Conservation (phyloP, 2,329 filamentous ascomycete genomes). For the Fusarium sp. region DNA sequence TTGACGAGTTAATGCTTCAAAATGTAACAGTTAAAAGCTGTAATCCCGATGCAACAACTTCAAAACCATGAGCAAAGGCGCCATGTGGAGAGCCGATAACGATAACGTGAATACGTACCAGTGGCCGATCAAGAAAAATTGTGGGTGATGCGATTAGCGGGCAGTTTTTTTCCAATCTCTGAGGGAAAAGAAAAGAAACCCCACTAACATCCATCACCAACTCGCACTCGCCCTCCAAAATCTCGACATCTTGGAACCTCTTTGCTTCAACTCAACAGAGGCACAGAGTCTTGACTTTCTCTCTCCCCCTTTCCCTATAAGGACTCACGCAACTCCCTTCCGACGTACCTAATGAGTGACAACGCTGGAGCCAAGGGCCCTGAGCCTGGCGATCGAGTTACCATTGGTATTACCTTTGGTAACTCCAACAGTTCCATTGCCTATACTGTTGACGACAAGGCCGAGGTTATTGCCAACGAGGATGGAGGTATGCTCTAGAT, state of each 20-base stretch:
- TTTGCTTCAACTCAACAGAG: constrained; percentile 10
- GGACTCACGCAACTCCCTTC: background rate
- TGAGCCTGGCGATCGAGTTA: constrained; percentile 69
- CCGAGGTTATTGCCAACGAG: constrained; percentile 98
- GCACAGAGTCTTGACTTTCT: constrained; percentile 20
- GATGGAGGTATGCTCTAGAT: constrained; percentile 78
- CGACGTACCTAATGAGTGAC: constrained; percentile 56
- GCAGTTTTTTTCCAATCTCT: constrained; percentile 41
- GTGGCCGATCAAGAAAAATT: constrained; percentile 27
- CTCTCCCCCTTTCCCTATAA: background rate
- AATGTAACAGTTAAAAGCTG: background rate
- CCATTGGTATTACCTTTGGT: constrained; percentile 97
- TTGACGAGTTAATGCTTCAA: background rate
- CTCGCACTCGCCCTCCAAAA: constrained; percentile 34
- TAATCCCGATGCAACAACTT: constrained; percentile 29
- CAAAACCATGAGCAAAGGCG: constrained; percentile 20
- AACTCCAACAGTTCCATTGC: constrained; percentile 99
- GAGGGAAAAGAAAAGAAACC: constrained; percentile 41
- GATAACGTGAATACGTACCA: constrained; percentile 35
- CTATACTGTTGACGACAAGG: constrained; percentile 90
- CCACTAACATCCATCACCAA: constrained; percentile 39
- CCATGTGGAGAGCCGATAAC: constrained; percentile 33
- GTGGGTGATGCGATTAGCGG: constrained; percentile 41
- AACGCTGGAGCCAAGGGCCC: constrained; percentile 56
- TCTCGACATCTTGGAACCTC: constrained; percentile 31